Percentiles rank a stretch among this genome's conserved stretches.
These are phyloP conservation scores for Coemansia javaensis DNA, from an alignment of 192 early-diverging fungal species.

Conservation along the genomic window DNA sequence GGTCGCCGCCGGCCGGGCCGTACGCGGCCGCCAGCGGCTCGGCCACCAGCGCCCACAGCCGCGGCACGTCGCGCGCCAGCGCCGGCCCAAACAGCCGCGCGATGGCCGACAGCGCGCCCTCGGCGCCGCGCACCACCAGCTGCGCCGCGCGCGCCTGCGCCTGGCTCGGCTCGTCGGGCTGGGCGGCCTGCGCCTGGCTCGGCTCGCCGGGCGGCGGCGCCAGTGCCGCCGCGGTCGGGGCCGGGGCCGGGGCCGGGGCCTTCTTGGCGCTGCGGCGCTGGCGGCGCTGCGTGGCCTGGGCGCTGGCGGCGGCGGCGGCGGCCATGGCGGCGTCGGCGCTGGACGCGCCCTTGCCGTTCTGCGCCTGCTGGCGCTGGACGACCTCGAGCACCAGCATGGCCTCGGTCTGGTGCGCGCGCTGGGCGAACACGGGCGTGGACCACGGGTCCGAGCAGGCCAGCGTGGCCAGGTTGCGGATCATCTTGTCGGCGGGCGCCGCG, in stretches of 20 bases:
- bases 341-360: neutral
- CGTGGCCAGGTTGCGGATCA: constrained; percentile 80
- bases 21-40: constrained; percentile 19
- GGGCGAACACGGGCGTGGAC: constrained; percentile 59
- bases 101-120: constrained; percentile 31
- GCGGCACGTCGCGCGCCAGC: constrained; percentile 24
- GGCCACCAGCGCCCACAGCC: constrained; percentile 43
- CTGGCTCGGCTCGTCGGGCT: constrained; percentile 19
- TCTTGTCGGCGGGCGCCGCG: constrained; percentile 69
- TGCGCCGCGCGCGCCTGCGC: constrained; percentile 51
- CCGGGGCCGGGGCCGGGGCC: constrained; percentile 23
- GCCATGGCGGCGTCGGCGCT: constrained; percentile 16
- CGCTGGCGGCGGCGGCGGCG: constrained; percentile 32
- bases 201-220: constrained; percentile 66
- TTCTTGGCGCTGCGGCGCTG: constrained; percentile 11
- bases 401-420: constrained; percentile 26
- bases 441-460: constrained; percentile 80
- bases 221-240: constrained; percentile 48
- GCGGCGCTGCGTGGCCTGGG: constrained; percentile 35
- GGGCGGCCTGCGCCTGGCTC: too few species aligned
- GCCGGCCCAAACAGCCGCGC: constrained; percentile 33
- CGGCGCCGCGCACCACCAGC: constrained; percentile 65
- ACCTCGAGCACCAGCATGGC: constrained; percentile 41
- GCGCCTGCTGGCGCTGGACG: constrained; percentile 36
- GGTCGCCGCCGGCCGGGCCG: neutral